Conservation (phyloP, 2,329 filamentous ascomycete species). For the Beauveria caledonica region DNA sequence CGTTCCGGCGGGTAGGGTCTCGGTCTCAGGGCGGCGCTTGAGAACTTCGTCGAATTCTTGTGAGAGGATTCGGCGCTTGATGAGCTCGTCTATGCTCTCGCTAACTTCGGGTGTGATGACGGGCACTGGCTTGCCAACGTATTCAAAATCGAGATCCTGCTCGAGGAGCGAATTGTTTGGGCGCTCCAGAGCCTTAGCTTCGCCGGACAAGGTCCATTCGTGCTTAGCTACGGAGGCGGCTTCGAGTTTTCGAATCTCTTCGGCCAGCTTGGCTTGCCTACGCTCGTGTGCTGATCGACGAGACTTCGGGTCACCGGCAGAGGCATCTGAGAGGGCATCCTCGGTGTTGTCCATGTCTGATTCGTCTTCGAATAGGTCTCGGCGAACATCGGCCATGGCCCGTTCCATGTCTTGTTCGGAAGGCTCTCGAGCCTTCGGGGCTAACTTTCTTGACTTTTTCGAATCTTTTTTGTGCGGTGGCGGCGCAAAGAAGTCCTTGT, state of each 20-base stretch:
- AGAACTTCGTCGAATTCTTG: constrained; percentile 89
- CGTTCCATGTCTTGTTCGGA: constrained; percentile 64
- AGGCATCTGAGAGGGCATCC: constrained; percentile 43
- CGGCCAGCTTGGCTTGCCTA: constrained; percentile 72
- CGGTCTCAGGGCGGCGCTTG: constrained; percentile 67
- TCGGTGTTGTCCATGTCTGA: constrained; percentile 58
- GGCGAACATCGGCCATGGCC: constrained; percentile 78
- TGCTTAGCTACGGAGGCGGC: constrained; percentile 81
- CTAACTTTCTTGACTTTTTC: constrained; percentile 35
- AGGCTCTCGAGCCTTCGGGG: constrained; percentile 35
- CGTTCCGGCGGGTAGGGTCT: constrained; percentile 50
- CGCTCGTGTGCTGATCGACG: constrained; percentile 78
- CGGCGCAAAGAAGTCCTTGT: constrained; percentile 88
- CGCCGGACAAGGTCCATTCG: constrained; percentile 83
- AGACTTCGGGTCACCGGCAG: constrained; percentile 62
- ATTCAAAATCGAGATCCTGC: constrained; percentile 91
- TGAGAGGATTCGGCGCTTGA: constrained; percentile 85
- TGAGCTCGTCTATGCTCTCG: constrained; percentile 84
- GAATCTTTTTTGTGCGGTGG: constrained; percentile 67
- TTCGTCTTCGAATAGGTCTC: constrained; percentile 80
- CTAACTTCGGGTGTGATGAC: constrained; percentile 88
- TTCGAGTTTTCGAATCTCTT: constrained; percentile 89
- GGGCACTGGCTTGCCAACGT: constrained; percentile 87
- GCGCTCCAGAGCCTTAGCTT: constrained; percentile 73
- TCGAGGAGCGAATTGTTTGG: constrained; percentile 89